These are phyloP conservation scores for Diaporthe destruens DNA, from an alignment of 2,329 filamentous ascomycete genomes.

Conservation along the genomic window DNA sequence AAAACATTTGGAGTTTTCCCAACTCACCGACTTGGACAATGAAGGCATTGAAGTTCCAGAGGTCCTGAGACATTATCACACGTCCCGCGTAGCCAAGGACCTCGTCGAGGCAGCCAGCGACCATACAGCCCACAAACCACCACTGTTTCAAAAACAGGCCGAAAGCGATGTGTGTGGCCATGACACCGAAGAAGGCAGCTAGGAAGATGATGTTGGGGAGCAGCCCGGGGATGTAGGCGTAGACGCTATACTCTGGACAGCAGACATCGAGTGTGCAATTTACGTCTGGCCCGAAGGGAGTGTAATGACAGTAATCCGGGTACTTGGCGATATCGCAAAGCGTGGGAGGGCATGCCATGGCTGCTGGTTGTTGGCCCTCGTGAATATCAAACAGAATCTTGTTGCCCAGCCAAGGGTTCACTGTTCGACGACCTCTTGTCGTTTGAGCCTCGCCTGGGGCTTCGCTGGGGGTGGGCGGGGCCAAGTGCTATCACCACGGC, in stretches of 20 bases:
- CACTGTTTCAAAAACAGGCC: conserved; percentile 61
- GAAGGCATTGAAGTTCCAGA: conserved; percentile 70
- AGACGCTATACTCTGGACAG: conserved; percentile 59
- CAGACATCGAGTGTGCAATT: conserved; percentile 65
- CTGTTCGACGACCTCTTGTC: conserved; percentile 10
- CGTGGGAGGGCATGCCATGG: conserved; percentile 9
- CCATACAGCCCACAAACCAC: conserved; percentile 65
- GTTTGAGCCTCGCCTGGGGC: conserved; percentile 22
- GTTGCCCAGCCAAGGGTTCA: neutral
- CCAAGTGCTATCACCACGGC: neutral
- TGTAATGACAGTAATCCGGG: neutral
- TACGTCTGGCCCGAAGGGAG: conserved; percentile 58
- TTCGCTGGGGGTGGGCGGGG: conserved; percentile 11
- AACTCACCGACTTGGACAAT: conserved; percentile 72
- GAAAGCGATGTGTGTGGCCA: conserved; percentile 62
- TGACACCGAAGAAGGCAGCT: conserved; percentile 59
- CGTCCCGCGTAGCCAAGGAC: conserved; percentile 74
- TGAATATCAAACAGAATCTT: neutral
- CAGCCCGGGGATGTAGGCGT: conserved; percentile 61
- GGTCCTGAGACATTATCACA: conserved; percentile 68
- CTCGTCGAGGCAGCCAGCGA: conserved; percentile 68
- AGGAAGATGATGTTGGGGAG: conserved; percentile 58
- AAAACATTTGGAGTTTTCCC: neutral
- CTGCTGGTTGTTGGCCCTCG: neutral
- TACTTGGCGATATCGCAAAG: neutral